phyloP scores from a whole-genome alignment of 2,329 filamentous ascomycete genomes.

The Chaetothyriales sp. region DNA sequence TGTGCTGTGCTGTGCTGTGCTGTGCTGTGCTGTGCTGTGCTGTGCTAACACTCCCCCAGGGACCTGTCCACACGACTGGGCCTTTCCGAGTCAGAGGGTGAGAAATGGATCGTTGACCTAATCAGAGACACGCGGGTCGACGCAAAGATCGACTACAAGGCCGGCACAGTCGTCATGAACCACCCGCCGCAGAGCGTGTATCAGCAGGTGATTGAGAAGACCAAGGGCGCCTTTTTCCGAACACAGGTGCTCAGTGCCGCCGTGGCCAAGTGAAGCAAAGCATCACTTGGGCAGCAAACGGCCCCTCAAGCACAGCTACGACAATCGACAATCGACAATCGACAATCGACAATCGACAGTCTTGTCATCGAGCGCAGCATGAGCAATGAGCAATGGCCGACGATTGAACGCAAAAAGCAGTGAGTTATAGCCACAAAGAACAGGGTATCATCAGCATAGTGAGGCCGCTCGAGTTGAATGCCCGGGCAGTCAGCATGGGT shows the following conservation, averaged over 20 bases:
- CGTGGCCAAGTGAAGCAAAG: conserved; percentile 34
- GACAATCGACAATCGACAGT: too few relatives aligned
- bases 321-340: too few relatives aligned
- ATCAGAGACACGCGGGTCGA: conserved; percentile 95
- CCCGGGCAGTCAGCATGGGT: too few relatives aligned
- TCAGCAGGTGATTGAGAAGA: conserved; percentile 98
- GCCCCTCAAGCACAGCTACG: too few relatives aligned
- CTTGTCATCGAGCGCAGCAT: too few relatives aligned
- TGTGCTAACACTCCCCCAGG: conserved; percentile 27
- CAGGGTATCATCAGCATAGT: too few relatives aligned
- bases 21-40: not conserved
- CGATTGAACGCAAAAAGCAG: too few relatives aligned
- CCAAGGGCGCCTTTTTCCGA: conserved; percentile 96
- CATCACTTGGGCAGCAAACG: too few relatives aligned
- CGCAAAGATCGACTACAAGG: conserved; percentile 98
- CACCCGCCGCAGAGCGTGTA: conserved; percentile 97
- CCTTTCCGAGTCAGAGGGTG: conserved; percentile 82
- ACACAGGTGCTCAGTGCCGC: conserved; percentile 73
- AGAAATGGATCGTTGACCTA: conserved; percentile 99
- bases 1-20: not conserved
- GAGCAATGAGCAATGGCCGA: too few relatives aligned
- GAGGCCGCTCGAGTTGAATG: too few relatives aligned
- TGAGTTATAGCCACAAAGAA: too few relatives aligned
- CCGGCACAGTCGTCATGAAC: conserved; percentile 98
- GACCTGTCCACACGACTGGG: conserved; percentile 86